Conservation (phyloP, 1,284 basidiomycete species). For the Golubevia pallescens region DNA sequence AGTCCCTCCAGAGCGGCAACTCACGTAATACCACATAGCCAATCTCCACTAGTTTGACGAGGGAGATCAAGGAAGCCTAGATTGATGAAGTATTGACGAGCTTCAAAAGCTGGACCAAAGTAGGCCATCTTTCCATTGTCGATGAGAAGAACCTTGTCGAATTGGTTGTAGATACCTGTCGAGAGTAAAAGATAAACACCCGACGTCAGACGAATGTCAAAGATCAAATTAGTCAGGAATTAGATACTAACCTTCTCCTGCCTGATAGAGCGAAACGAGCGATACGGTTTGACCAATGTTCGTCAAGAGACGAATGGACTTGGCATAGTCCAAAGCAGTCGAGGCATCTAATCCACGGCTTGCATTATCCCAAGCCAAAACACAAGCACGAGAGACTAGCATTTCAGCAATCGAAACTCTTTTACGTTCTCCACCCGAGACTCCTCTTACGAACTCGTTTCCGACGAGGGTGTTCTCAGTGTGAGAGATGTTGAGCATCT, state of each 20-base stretch:
- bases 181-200: no score
- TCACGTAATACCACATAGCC: conserved; percentile 16
- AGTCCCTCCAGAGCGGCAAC: conserved; percentile 70
- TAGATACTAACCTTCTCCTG: no score
- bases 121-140: conserved; percentile 46
- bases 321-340: conserved; percentile 80
- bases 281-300: conserved; percentile 78
- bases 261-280: conserved; percentile 83
- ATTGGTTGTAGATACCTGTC: conserved; percentile 70
- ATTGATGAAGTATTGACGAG: conserved; percentile 41
- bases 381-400: conserved; percentile 70
- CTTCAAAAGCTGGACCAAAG: conserved; percentile 41
- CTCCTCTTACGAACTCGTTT: conserved; percentile 76
- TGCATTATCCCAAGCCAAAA: conserved; percentile 76
- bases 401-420: conserved; percentile 78
- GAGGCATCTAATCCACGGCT: conserved; percentile 72
- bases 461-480: conserved; percentile 69
- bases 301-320: conserved; percentile 76
- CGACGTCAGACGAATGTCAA: no score
- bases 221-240: no score
- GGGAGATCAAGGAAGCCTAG: conserved; percentile 65
- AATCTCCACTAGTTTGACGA: conserved; percentile 73
- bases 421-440: conserved; percentile 73
- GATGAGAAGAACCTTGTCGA: conserved; percentile 65
- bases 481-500: conserved; percentile 53